Conservation (phyloP, 345 rosid genomes). For the Eutrema yunnanense region DNA sequence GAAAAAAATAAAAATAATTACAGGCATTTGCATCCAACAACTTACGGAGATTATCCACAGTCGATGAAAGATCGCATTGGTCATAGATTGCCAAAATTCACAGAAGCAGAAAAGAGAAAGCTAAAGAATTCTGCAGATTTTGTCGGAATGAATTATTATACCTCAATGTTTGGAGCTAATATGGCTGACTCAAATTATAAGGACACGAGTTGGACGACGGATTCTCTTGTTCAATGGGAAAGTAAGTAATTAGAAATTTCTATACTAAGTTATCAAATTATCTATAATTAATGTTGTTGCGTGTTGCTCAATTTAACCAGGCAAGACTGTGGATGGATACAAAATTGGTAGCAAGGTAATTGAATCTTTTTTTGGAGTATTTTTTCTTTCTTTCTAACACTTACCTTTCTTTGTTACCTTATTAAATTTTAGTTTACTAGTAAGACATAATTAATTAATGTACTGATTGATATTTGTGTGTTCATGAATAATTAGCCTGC, state of each 20-base stretch:
- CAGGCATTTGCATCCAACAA: conserved; percentile 43
- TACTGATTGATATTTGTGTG: not conserved
- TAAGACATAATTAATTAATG: not conserved
- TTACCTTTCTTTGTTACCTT: not conserved
- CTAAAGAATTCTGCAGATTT: conserved; percentile 40
- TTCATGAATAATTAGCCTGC: not conserved
- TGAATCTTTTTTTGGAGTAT: not conserved
- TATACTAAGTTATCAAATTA: not conserved
- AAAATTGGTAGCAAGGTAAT: conserved; percentile 29
- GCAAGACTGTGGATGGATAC: conserved; percentile 6
- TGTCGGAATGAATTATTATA: conserved; percentile 46
- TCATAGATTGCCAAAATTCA: conserved; percentile 39
- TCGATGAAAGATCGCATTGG: conserved; percentile 38
- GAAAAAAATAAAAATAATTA: not conserved
- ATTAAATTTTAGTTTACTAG: not conserved
- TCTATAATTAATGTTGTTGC: not conserved
- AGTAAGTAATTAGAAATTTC: conserved; percentile 18
- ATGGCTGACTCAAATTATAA: not conserved
- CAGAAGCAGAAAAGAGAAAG: conserved; percentile 22
- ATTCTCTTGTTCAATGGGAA: conserved; percentile 31
- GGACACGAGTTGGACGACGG: conserved; percentile 28
- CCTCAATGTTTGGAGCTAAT: conserved; percentile 15
- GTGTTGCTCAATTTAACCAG: not conserved
- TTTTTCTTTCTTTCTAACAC: not conserved
- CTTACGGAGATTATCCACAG: conserved; percentile 44